Evolutionary conservation across 805 yeast genomes (phyloP), one percentile per base, ranked within the genome.

Genomic region (Nakazawaea anatomiae): DNA sequence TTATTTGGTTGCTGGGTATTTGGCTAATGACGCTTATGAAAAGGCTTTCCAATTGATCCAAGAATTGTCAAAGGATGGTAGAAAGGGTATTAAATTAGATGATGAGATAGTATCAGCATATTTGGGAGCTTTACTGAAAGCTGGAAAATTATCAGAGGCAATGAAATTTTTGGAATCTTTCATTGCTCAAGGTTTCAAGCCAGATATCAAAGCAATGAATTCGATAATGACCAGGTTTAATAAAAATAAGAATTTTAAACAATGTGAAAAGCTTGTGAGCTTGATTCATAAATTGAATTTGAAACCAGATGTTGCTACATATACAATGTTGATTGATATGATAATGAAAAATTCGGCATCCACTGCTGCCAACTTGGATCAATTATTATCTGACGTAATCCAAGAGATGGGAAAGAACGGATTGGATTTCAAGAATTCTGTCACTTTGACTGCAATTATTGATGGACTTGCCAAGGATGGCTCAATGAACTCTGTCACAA

Each of bases 271-370:
- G 79, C 29, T 60, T 3, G 29, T 52, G 3, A 44, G 53, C 6
- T 12, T 42, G 39, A 39, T 45, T 12, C 61, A 59, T 39, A 62
- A 61, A 34, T 52, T 67, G 29, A 61, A 67, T 3, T 63, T 83
- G 28, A 58, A 70, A 38, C 85, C 85, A 30, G 87, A 82, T 60
- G 71, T 80, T 44, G 80, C 80, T 14, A 83, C 91, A 2, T 79
- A 79, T 64, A 76, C 90, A 4, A 74, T 77, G 36, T 66, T 83
- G 28, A 71, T 84, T 48, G 82, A 83, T 58, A 64, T 74, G 48
- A 70, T 75, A 55, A 71, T 83, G 66, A 80, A 79, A 60, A 67
- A 66, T n/a, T 69, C 74, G 36, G 80, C 80, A 8, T 62, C 65
- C 1, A 74, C 80, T 64, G 9, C 62, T 67, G n/a, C 55, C 66